phyloP scores from a whole-genome alignment of 352 stramenopile genomes.

The Phytophthora rubi region DNA sequence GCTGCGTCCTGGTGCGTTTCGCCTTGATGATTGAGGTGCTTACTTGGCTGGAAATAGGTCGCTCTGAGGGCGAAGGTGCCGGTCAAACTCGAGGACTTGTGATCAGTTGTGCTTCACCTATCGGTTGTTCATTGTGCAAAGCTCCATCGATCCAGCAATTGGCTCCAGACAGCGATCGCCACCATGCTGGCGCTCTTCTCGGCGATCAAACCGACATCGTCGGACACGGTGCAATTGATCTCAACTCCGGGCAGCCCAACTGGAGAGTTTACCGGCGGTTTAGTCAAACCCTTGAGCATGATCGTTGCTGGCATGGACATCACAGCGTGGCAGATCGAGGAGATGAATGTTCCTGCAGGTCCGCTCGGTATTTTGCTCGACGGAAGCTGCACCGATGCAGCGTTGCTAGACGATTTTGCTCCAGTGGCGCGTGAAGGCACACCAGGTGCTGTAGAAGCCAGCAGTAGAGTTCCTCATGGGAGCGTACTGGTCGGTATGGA shows the following conservation, averaged over 20 bases:
- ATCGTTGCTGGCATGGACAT: conserved; percentile 39
- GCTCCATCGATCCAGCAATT: conserved; percentile 17
- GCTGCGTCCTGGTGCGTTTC: conserved; percentile 13
- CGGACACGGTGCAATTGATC: neutral
- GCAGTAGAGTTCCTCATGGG: conserved; percentile 45
- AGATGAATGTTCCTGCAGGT: conserved; percentile 58
- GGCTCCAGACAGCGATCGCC: neutral
- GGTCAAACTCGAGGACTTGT: conserved; percentile 12
- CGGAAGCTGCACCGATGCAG: conserved; percentile 37
- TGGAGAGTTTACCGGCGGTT: conserved; percentile 12
- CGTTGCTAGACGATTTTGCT: conserved; percentile 75
- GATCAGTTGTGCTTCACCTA: neutral
- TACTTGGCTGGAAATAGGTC: conserved; percentile 28
- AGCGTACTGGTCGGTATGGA: conserved; percentile 68
- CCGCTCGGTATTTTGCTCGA: conserved; percentile 78
- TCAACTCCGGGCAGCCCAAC: conserved; percentile 25
- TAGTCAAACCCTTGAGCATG: conserved; percentile 30
- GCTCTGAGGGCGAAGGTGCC: conserved; percentile 7
- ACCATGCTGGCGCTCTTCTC: conserved; percentile 40
- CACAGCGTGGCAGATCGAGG: conserved; percentile 30
- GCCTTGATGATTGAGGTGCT: neutral
- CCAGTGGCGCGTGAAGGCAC: conserved; percentile 48
- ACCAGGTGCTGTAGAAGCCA: conserved; percentile 52
- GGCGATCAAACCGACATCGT: conserved; percentile 12
- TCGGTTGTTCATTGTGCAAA: conserved; percentile 20